Evolutionary conservation across 2,329 filamentous ascomycete genomes (phyloP).

Genomic region (Epichloe amarillans): DNA sequence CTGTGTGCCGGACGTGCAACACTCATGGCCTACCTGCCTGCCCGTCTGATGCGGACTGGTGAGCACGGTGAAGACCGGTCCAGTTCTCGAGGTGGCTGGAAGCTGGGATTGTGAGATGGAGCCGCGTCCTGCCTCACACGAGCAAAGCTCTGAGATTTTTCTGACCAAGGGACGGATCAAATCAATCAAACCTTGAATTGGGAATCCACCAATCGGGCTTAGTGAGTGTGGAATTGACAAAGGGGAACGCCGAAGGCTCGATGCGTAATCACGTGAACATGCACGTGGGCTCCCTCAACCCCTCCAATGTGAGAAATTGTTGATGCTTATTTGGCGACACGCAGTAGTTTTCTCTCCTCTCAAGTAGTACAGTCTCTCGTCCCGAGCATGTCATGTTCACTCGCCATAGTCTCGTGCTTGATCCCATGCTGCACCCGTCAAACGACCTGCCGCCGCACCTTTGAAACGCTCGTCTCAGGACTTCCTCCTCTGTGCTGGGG

Average conservation of each 20-base stretch:
- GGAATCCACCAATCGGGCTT: slow-evolving; percentile 4
- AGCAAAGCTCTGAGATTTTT: slow-evolving; percentile 19
- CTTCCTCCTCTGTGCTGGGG: slow-evolving; percentile 4
- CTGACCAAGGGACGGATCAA: slow-evolving; percentile 6
- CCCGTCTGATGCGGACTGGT: neutral
- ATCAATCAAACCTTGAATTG: slow-evolving; percentile 2
- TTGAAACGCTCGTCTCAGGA: slow-evolving; percentile 10
- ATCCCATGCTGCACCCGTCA: neutral
- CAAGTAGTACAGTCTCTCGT: neutral
- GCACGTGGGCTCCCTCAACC: neutral
- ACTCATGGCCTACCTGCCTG: slow-evolving; percentile 31
- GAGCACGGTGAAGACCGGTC: neutral
- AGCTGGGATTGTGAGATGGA: neutral
- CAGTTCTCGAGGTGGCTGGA: neutral
- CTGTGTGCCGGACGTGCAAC: slow-evolving; percentile 40
- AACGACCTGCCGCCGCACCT: slow-evolving; percentile 1
- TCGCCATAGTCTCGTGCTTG: too few relatives aligned
- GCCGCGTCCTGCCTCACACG: slow-evolving; percentile 11
- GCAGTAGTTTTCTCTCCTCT: too few relatives aligned
- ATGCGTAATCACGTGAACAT: neutral
- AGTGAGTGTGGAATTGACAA: neutral
- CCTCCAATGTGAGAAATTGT: too few relatives aligned
- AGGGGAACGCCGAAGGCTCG: neutral
- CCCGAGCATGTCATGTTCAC: neutral
- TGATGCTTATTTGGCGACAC: too few relatives aligned